Conservation (phyloP, 148 eudicot species). For the Fagopyrum homotropicum region DNA sequence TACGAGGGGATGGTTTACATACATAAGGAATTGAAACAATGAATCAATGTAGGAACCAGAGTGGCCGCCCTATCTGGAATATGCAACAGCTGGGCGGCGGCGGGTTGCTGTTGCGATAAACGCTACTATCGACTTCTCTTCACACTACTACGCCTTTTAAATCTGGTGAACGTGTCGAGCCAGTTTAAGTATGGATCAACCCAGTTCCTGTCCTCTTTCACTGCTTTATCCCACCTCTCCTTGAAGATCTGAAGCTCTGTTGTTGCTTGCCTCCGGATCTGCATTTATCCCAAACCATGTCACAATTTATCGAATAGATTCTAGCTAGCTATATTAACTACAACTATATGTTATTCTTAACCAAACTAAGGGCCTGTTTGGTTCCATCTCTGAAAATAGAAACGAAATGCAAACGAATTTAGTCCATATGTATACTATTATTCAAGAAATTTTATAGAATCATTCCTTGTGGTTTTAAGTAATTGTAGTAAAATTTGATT, state of each 20-base stretch:
- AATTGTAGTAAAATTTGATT: too few relatives aligned
- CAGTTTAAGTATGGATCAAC: constrained; percentile 39
- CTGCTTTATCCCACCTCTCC: constrained; percentile 62
- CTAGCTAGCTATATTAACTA: not conserved
- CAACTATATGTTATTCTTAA: too few relatives aligned
- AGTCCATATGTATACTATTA: too few relatives aligned
- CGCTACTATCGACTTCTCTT: not conserved
- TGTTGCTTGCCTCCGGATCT: constrained; percentile 63
- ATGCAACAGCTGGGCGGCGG: not conserved
- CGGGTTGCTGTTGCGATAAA: not conserved
- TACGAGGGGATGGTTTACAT: not conserved
- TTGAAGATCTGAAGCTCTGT: constrained; percentile 47
- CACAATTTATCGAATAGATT: not conserved
- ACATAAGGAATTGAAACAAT: constrained; percentile 2
- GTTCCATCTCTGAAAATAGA: too few relatives aligned
- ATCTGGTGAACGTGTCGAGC: constrained; percentile 19
- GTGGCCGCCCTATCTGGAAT: not conserved
- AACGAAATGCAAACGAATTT: too few relatives aligned
- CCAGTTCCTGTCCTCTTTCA: constrained; percentile 50
- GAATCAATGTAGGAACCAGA: not conserved
- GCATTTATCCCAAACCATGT: constrained; percentile 12
- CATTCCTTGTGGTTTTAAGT: too few relatives aligned
- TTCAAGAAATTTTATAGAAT: too few relatives aligned
- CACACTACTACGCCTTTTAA: constrained; percentile 10
- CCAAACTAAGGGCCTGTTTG: too few relatives aligned